A percentile compares a stretch with the other conserved stretches of the same genome.
Conservation (phyloP, 2,329 filamentous ascomycete genomes). For the Alternaria arborescens region DNA sequence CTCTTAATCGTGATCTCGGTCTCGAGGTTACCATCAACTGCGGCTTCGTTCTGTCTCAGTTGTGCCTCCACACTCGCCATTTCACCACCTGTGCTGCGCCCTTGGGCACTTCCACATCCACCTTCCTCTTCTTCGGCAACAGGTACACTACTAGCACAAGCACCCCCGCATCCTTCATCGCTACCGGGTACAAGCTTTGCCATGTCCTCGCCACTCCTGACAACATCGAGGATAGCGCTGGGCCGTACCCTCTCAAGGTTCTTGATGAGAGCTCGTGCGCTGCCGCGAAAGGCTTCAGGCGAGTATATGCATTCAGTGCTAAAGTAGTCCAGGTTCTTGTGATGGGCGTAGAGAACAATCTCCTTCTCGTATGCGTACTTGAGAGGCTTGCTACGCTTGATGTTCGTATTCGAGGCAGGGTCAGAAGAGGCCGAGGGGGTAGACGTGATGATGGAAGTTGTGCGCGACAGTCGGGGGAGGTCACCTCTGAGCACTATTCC, state of each 20-base stretch:
- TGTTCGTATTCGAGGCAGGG: slow-evolving; percentile 70
- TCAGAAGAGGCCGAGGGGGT: slow-evolving; percentile 64
- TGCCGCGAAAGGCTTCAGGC: slow-evolving; percentile 94
- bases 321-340: slow-evolving; percentile 97
- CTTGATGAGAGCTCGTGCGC: slow-evolving; percentile 90
- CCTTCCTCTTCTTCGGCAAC: slow-evolving; percentile 67
- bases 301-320: slow-evolving; percentile 99
- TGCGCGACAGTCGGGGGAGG: slow-evolving; percentile 82
- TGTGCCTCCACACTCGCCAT: slow-evolving; percentile 84
- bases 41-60: slow-evolving; percentile 70
- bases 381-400: slow-evolving; percentile 93
- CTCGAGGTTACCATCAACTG: slow-evolving; percentile 66
- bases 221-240: slow-evolving; percentile 93
- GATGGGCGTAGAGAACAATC: slow-evolving; percentile 96
- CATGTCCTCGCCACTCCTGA: slow-evolving; percentile 96
- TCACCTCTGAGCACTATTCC: slow-evolving; percentile 78
- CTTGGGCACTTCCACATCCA: slow-evolving; percentile 78
- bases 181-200: slow-evolving; percentile 77
- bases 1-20: slow-evolving; percentile 65
- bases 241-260: slow-evolving; percentile 92
- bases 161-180: slow-evolving; percentile 47
- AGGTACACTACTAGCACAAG: slow-evolving; percentile 42
- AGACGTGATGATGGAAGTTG: slow-evolving; percentile 84
- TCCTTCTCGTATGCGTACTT: slow-evolving; percentile 99
- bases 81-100: slow-evolving; percentile 73